Base-by-base conservation (phyloP, 179 eudicot species). In the Beta macrorhiza region DNA sequence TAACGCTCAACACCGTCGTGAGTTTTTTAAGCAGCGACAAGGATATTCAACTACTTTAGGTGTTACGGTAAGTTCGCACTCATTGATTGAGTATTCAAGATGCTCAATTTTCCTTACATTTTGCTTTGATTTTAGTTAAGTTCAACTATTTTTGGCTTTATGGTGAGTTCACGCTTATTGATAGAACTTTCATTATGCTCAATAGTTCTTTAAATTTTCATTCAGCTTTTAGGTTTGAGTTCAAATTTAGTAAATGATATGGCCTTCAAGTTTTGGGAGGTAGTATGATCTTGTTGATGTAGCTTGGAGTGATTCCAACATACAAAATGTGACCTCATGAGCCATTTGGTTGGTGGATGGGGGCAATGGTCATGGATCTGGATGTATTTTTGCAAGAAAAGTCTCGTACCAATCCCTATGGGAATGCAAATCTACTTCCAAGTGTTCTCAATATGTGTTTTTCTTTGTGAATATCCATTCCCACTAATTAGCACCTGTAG, bases 31-130 rank as follows among this genome's bases (percentile, higher is more conserved):
- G 82, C 86, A 80, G 72, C 87, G 88, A 32, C 72, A 80, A 44
- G 84, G 86, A 67, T 80, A 82, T 77, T 84, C 89, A 78, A 77
- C 74, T 37, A 53, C 80, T 19, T 57, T 79, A 4, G 87, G 86
- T 65, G 79, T 89, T 85, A 61, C 83, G 83, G 94, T 91, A 67
- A 86, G 92, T 84, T 83, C 67, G 47, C 52, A 63, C 55, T 67
- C 79, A 37, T n/a, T 14, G 17, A 19, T 29, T 20, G 16, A 74
- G 22, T 7, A 32, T 49, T 53, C 47, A 74, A 12, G 56, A 14
- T 45, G 25, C 8, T 9, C 22, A 25, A 32, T 53, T 51, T 59
- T 3, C 1, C 32, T 57, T 68, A 19, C 8, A 17, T 7, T 52
- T 63, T 12, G 5, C 37, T n/a, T 13, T 64, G 42, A n/a, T 22